Evolutionary conservation across 345 rosid species (phyloP), one percentile per base, ranked within the genome.

Genomic region (Populus nigra): DNA sequence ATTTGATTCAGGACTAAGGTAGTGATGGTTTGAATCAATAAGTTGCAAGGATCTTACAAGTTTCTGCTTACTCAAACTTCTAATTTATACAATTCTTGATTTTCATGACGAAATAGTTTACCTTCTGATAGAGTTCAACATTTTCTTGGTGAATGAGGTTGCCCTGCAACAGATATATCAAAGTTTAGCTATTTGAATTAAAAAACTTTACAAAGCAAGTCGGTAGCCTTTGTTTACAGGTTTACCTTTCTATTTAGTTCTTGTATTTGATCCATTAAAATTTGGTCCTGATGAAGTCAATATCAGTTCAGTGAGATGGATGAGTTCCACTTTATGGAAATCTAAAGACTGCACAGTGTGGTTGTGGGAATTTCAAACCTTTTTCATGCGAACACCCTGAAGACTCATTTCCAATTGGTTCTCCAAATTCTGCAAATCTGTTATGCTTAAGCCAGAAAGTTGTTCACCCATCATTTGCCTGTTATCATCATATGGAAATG

Each of bases 381-480:
- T 87, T 82, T 86, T 86, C 84, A 80, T 82, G 17, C 90, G 91
- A 45, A 91, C 89, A 20, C 90, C 85, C 0, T 76, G 85, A 61
- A 91, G 89, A 79, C 89, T 90, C 71, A 77, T 76, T 67, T 90
- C 93, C 81, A 86, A 68, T 73, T 76, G 89, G 80, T 81, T 90
- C 78, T 92, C 92, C 85, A 89, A 83, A 76, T 82, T 84, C 80
- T 88, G 90, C 72, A 91, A 77, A 69, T 90, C 90, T 71, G 88
- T 77, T 63, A 82, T 66, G 50, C 75, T 70, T 82, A 91, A 84
- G 31, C 90, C 89, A 47, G 96, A 89, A 72, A 91, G 93, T 75
- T 87, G 91, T 81, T 89, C 90, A 3, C 96, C 96, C 96, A 88
- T 90, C 92, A 91, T 85, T 86, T 89, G 87, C 85, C 96, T 91